These are phyloP conservation scores for Suillus lakei DNA, from an alignment of 768 basidiomycete species.

Conservation along the genomic window DNA sequence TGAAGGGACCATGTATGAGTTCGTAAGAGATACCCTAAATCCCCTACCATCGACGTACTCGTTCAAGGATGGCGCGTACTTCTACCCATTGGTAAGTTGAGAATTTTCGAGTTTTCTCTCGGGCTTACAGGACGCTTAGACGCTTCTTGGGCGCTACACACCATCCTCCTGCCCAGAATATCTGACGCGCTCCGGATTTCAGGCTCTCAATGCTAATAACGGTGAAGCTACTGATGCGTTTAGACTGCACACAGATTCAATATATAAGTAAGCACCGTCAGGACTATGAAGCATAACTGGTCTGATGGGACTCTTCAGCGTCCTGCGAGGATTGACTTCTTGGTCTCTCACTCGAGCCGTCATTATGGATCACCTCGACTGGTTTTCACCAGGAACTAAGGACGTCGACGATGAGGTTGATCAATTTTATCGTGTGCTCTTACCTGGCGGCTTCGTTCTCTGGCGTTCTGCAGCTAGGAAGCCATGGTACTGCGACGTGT, in stretches of 20 bases:
- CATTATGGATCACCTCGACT: conserved; percentile 76
- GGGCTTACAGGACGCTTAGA: conserved; percentile 25
- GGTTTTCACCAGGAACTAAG: conserved; percentile 53
- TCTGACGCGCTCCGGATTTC: conserved; percentile 64
- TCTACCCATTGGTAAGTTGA: conserved; percentile 57
- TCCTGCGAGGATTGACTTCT: conserved; percentile 47
- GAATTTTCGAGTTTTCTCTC: background rate
- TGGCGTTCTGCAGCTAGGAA: conserved; percentile 67
- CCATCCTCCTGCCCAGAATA: conserved; percentile 65
- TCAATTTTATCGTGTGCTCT: conserved; percentile 61
- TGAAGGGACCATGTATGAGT: conserved; percentile 54
- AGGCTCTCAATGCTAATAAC: conserved; percentile 53
- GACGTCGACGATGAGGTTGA: conserved; percentile 56
- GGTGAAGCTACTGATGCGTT: conserved; percentile 54
- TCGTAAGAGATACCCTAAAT: conserved; percentile 56
- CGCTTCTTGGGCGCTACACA: conserved; percentile 59
- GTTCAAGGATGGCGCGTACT: conserved; percentile 69
- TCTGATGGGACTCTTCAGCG: conserved; percentile 33
- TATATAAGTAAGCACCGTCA: conserved; percentile 54
- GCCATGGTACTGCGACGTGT: conserved; percentile 70
- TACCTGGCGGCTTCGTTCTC: conserved; percentile 61
- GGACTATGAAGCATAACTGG: background rate
- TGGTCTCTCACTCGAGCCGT: conserved; percentile 63
- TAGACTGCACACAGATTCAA: conserved; percentile 74
- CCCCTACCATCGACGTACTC: conserved; percentile 50